Evolutionary conservation across 1,284 basidiomycete genomes (phyloP), one percentile per base, ranked within the genome.

Genomic region (Heliocybe sulcata): DNA sequence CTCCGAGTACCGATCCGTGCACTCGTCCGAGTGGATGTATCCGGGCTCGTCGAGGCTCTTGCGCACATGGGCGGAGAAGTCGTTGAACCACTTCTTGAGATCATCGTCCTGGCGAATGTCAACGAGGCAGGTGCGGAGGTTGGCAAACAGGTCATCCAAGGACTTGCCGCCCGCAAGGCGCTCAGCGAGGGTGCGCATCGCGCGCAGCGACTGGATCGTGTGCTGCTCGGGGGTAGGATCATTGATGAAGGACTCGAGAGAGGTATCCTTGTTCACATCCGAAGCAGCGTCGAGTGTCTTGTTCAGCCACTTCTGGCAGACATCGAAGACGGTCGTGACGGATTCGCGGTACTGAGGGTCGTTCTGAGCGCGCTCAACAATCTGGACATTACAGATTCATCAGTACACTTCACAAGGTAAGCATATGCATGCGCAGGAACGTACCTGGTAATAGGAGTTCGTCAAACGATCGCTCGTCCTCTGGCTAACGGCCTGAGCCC

Each of bases 211-310:
- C 33, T 74, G 72, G 54, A 75, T 69, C 35, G 85, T 63, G 57
- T 84, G 81, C 61, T 82, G 74, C 51, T 80, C 80, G 4, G 77
- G 72, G 0, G 81, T 77, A 9, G 80, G 72, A 54, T 85, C 82
- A 14, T 80, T 69, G 56, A 87, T 72, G 59, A 87, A 76, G 0
- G 72, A 72, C 20, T 77, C 72, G 38, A 87, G 71, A 0, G 77
- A 74, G 14, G 74, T 71, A 1, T 65, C 60, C 52, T 67, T 63
- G 53, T 76, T 71, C 35, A 75, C 66, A 49, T 76, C 71, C 3
- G 75, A 68, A 0, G 76, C 76, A 2, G 73, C 69, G 55, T 83
- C 78, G 22, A 83, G 69, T 0, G 78, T 73, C 48, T 73, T 69
- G 56, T 77, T 71, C 27, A 85, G 60, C 68, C 85, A 83, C 58